A percentile compares a stretch with the other conserved stretches of the same genome.
phyloP scores from a whole-genome alignment of 1,284 basidiomycete species.

The Microbotryum violaceum region DNA sequence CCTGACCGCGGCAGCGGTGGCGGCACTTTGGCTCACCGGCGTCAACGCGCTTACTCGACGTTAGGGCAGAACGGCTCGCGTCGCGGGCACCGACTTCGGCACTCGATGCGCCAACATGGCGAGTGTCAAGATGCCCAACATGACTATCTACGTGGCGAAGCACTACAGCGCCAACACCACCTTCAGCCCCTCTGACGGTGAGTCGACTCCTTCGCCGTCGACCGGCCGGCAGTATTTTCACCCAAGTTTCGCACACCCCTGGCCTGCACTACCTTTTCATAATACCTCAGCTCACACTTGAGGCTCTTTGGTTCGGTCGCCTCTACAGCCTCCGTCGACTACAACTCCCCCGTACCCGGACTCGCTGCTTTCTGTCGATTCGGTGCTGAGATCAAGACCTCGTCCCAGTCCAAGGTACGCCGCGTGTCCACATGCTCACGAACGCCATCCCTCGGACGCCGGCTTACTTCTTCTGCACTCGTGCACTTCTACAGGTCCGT shows the following conservation, averaged over 20 bases:
- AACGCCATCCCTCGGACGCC: not conserved
- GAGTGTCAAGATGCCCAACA: too few species aligned
- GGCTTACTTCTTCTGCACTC: not conserved
- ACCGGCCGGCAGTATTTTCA: too few species aligned
- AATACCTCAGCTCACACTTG: not conserved
- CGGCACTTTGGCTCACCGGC: not conserved
- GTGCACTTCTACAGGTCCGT: constrained; percentile 9
- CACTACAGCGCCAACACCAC: not conserved
- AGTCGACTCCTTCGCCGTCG: not conserved
- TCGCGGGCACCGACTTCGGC: too few species aligned
- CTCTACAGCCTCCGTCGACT: not conserved
- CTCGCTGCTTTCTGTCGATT: constrained; percentile 26
- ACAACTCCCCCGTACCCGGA: constrained; percentile 15
- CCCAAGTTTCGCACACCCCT: not conserved
- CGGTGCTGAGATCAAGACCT: constrained; percentile 27
- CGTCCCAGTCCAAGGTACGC: constrained; percentile 5
- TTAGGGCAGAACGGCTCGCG: not conserved
- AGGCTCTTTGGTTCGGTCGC: not conserved
- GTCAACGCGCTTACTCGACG: not conserved
- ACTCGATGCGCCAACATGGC: too few species aligned
- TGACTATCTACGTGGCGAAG: not conserved
- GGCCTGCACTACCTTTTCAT: constrained; percentile 6
- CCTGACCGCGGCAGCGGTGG: not conserved
- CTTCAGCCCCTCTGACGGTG: not conserved
- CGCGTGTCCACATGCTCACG: not conserved